Evolutionary conservation across 2,329 filamentous ascomycete genomes (phyloP), one percentile per base, ranked within the genome.

Genomic region (Stachybotrys elegans): DNA sequence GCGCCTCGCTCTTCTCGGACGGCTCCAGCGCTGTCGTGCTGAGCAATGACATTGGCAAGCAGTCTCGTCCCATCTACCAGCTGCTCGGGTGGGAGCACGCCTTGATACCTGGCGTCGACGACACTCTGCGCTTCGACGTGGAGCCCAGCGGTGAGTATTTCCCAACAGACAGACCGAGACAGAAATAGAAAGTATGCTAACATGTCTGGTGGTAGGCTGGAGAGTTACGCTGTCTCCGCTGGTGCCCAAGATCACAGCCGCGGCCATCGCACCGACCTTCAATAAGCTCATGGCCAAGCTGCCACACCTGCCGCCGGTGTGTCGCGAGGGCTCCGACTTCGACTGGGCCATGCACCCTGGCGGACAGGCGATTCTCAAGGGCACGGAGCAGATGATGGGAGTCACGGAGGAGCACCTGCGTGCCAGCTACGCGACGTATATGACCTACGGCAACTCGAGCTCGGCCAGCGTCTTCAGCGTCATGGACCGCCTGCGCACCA

Each of bases 261-360:
- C 31, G 11, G 31, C 19, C 8, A 34, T 34, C 31, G 9, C n/a
- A 16, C 31, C 31, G n/a, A 13, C 31, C 31, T 34, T 12, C n/a
- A 13, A 34, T 17, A 34, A 34, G n/a, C 31, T 34, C 31, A 9
- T 34, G 9, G n/a, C n/a, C 9, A 16, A 14, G 3, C n/a, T 34
- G 31, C 31, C 31, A 34, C 19, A 34, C n/a, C 31, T 34, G 11
- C 31, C 31, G 19, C 3, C 31, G 14, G n/a, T 12, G n/a, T 34
- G n/a, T 17, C 9, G 19, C 14, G n/a, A 34, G 11, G 14, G 14
- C 8, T 8, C 9, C 6, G 31, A 34, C n/a, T 34, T 34, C 31
- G 31, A 34, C 31, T 34, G 31, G 31, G 31, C 31, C 31, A 34
- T 34, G 31, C 31, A 38, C 39, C 21, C 13, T 35, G 21, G 48